Evolutionary conservation across 495 filamentous ascomycete genomes (phyloP).

Genomic region (Penicillium roqueforti): DNA sequence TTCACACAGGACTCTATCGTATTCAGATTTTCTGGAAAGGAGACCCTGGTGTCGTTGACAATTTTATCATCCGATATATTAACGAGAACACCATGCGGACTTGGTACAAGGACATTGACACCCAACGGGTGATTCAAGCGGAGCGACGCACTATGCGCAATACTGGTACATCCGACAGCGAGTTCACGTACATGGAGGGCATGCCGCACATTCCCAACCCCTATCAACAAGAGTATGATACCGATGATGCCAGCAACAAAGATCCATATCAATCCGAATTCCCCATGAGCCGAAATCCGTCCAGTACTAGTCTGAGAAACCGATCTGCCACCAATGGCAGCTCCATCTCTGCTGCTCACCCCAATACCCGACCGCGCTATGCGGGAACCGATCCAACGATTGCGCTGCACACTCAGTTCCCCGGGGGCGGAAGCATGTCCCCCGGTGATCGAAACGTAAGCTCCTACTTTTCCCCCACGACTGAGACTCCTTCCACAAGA

Average conservation of each 20-base stretch:
- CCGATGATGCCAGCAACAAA: constrained; percentile 61
- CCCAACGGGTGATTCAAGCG: constrained; percentile 41
- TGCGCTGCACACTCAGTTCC: constrained; percentile 68
- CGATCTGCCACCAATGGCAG: constrained; percentile 77
- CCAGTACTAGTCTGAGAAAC: constrained; percentile 73
- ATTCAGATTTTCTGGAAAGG: constrained; percentile 99
- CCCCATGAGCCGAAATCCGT: constrained; percentile 70
- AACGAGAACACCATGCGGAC: constrained; percentile 90
- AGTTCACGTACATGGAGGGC: constrained; percentile 75
- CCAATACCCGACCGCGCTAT: constrained; percentile 59
- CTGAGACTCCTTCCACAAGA: constrained; percentile 80
- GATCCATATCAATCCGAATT: constrained; percentile 46
- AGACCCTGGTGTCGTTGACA: constrained; percentile 91
- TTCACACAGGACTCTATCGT: constrained; percentile 69
- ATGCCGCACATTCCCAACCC: constrained; percentile 69
- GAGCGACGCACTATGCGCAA: constrained; percentile 48
- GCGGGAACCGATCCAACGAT: constrained; percentile 60
- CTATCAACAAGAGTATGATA: constrained; percentile 73
- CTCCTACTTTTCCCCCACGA: constrained; percentile 90
- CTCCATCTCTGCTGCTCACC: constrained; percentile 40
- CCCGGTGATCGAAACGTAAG: constrained; percentile 53
- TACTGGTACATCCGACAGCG: constrained; percentile 59
- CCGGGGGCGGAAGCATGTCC: constrained; percentile 42
- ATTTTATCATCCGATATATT: constrained; percentile 86
- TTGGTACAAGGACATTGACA: constrained; percentile 65